These are phyloP conservation scores for Rhododendron simsii DNA, from an alignment of 148 eudicot genomes.

Conservation along the genomic window DNA sequence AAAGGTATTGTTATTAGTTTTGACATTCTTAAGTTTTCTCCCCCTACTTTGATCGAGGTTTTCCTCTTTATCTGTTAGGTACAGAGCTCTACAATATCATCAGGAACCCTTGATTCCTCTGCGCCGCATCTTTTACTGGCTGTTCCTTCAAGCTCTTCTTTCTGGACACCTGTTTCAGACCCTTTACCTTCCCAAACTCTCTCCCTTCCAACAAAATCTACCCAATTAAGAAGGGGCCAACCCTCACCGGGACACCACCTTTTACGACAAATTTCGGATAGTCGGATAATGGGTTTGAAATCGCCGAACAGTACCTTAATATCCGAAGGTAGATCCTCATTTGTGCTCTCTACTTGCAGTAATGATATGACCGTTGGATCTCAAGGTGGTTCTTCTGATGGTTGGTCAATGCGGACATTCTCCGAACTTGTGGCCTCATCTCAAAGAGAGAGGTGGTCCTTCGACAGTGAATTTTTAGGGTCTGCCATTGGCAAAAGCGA, in stretches of 20 bases:
- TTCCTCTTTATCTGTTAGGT: constrained; percentile 26
- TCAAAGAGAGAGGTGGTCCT: constrained; percentile 68
- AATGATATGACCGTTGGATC: constrained; percentile 54
- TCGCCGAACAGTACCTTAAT: constrained; percentile 50
- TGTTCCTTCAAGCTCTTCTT: constrained; percentile 49
- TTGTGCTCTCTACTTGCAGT: constrained; percentile 38
- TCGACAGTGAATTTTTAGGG: constrained; percentile 62
- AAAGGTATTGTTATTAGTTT: background rate
- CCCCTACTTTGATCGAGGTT: background rate
- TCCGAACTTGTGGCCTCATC: constrained; percentile 58
- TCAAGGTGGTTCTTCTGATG: constrained; percentile 66
- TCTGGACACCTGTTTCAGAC: constrained; percentile 25
- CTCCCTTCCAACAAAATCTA: constrained; percentile 41
- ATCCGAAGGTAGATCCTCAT: constrained; percentile 39
- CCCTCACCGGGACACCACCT: constrained; percentile 45
- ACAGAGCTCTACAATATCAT: constrained; percentile 37
- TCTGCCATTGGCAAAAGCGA: constrained; percentile 41
- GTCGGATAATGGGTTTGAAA: constrained; percentile 46
- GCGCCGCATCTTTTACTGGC: constrained; percentile 44
- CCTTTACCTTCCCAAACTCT: constrained; percentile 49
- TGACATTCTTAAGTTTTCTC: background rate
- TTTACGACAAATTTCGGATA: constrained; percentile 50
- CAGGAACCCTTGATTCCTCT: constrained; percentile 32
- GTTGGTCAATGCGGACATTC: constrained; percentile 68
- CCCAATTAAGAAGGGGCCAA: constrained; percentile 45